phyloP scores from a whole-genome alignment of 257 asterid species.

The Solanum medicagineum region DNA sequence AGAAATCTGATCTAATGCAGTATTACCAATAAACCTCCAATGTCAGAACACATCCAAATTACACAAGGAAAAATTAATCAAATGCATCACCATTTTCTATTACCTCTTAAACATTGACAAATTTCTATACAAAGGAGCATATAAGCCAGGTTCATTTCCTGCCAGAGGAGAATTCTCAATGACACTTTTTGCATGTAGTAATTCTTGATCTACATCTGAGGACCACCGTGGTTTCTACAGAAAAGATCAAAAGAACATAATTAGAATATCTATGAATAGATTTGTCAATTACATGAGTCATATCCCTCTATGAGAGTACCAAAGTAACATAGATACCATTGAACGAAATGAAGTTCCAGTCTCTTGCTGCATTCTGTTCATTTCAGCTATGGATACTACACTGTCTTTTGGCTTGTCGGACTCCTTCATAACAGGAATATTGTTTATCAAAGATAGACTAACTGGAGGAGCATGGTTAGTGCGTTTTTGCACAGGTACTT shows the following conservation, averaged over 20 bases:
- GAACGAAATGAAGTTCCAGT: slow-evolving; percentile 32
- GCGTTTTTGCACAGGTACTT: not conserved
- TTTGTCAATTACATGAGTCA: not conserved
- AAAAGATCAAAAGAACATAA: slow-evolving; percentile 1
- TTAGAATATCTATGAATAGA: not conserved
- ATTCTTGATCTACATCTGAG: slow-evolving; percentile 47
- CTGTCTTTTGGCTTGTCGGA: slow-evolving; percentile 2
- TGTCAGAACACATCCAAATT: not conserved
- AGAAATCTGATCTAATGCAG: not conserved
- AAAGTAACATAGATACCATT: slow-evolving; percentile 30
- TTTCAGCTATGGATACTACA: slow-evolving; percentile 43
- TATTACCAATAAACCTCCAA: not conserved
- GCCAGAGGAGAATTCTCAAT: slow-evolving; percentile 43
- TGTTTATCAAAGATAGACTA: slow-evolving; percentile 3
- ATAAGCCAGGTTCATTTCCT: slow-evolving; percentile 33
- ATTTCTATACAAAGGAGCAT: slow-evolving; percentile 58
- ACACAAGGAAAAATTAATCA: not conserved
- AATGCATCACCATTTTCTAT: not conserved
- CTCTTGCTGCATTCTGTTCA: slow-evolving; percentile 48
- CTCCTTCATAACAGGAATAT: slow-evolving; percentile 5
- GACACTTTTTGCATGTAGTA: slow-evolving; percentile 30
- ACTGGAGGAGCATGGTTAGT: slow-evolving; percentile 4
- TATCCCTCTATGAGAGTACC: not conserved
- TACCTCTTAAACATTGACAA: slow-evolving; percentile 72
- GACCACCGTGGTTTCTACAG: slow-evolving; percentile 60